Evolutionary conservation across 208 protist genomes (phyloP).

Genomic region (Acanthamoeba sp.): DNA sequence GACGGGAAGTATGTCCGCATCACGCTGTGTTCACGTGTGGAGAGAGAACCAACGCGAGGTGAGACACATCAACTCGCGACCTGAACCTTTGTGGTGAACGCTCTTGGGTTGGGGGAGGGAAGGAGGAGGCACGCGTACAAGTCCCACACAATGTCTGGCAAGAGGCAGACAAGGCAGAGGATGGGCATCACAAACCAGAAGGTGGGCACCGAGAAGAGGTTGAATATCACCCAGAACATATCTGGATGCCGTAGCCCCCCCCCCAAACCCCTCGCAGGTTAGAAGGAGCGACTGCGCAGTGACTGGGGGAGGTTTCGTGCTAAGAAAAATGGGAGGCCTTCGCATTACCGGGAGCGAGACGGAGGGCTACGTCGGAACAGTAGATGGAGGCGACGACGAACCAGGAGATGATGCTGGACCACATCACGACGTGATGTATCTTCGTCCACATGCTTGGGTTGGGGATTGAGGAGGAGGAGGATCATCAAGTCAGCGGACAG

Average conservation of each 20-base stretch:
- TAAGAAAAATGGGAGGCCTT: too few species aligned
- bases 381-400: slow-evolving; percentile 46
- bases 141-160: slow-evolving; percentile 54
- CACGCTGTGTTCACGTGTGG: background rate
- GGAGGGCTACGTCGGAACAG: slow-evolving; percentile 22
- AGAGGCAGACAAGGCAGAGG: slow-evolving; percentile 8
- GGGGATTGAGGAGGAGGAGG: background rate
- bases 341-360: slow-evolving; percentile 25
- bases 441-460: background rate
- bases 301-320: too few species aligned
- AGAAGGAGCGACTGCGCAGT: too few species aligned
- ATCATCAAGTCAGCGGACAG: too few species aligned
- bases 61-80: background rate
- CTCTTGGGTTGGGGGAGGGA: background rate
- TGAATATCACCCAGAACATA: slow-evolving; percentile 41
- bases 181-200: slow-evolving; percentile 31
- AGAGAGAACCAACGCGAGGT: background rate
- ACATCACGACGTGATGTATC: slow-evolving; percentile 43
- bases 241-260: background rate
- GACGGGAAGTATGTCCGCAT: slow-evolving; percentile 63
- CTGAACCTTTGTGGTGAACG: background rate
- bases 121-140: background rate
- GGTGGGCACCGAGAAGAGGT: slow-evolving; percentile 47
- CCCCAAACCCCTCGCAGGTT: too few species aligned
- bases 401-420: slow-evolving; percentile 17